Conservation (phyloP, 1,284 basidiomycete species). For the Laetiporus sulphureus region DNA sequence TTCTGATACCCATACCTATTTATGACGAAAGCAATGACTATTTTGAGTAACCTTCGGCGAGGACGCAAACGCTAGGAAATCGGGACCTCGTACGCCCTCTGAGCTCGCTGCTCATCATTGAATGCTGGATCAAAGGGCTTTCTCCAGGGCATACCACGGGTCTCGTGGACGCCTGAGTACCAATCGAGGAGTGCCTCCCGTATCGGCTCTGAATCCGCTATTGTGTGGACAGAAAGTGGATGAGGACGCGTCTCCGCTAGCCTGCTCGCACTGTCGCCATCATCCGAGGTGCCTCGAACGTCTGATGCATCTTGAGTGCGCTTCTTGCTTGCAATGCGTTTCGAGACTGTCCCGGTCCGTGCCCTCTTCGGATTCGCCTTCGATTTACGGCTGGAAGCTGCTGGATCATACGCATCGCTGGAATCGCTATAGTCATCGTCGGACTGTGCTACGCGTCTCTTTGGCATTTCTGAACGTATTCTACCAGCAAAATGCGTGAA, state of each 20-base stretch:
- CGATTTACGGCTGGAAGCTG: conserved; percentile 6
- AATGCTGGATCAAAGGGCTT: conserved; percentile 55
- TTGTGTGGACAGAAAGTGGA: conserved; percentile 27
- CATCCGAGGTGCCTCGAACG: conserved; percentile 1
- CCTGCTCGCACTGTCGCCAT: conserved; percentile 2
- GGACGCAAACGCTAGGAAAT: background rate
- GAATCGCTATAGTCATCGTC: conserved; percentile 12
- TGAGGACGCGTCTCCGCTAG: conserved; percentile 20
- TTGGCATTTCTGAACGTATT: too few relatives aligned
- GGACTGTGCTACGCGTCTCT: too few relatives aligned
- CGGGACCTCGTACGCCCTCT: conserved; percentile 74
- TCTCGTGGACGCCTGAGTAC: conserved; percentile 58
- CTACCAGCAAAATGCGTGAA: too few relatives aligned
- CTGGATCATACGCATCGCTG: conserved; percentile 12
- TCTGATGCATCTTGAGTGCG: conserved; percentile 7
- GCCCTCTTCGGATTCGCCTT: too few relatives aligned
- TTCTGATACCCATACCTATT: conserved; percentile 85
- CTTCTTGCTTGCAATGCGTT: conserved; percentile 4
- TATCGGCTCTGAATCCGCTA: conserved; percentile 31
- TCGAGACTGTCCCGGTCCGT: too few relatives aligned
- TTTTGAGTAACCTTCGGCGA: background rate
- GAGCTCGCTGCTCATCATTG: conserved; percentile 46
- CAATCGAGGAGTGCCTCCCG: conserved; percentile 52
- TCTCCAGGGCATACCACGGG: conserved; percentile 83
- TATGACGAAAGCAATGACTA: background rate